Conservation (phyloP, 352 stramenopile species). For the Phytophthora pinifolia region DNA sequence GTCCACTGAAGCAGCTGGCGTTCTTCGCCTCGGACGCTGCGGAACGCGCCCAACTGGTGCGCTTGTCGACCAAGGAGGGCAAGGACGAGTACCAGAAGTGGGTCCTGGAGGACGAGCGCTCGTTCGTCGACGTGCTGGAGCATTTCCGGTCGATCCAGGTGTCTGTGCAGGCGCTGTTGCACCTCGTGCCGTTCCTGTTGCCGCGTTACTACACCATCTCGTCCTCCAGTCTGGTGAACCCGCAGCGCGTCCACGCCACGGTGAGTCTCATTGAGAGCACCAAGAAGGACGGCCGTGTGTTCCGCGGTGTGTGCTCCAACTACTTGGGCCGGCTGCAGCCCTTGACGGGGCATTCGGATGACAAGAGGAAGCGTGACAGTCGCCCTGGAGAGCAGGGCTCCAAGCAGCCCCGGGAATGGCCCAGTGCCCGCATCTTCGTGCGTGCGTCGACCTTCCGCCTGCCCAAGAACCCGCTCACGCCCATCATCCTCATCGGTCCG, state of each 20-base stretch:
- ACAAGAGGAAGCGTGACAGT: slow-evolving; percentile 75
- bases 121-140: slow-evolving; percentile 91
- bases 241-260: slow-evolving; percentile 93
- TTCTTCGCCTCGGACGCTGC: slow-evolving; percentile 62
- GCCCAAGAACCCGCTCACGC: slow-evolving; percentile 81
- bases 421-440: slow-evolving; percentile 90
- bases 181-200: slow-evolving; percentile 92
- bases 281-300: slow-evolving; percentile 76
- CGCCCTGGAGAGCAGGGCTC: slow-evolving; percentile 69
- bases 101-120: slow-evolving; percentile 90
- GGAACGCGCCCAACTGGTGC: slow-evolving; percentile 58
- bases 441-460: slow-evolving; percentile 95
- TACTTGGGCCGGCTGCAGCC: slow-evolving; percentile 84
- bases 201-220: slow-evolving; percentile 98
- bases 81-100: slow-evolving; percentile 94
- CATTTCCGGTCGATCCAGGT: slow-evolving; percentile 70
- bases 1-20: slow-evolving; percentile 79
- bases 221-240: slow-evolving; percentile 92
- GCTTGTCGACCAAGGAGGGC: slow-evolving; percentile 82
- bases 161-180: slow-evolving; percentile 83
- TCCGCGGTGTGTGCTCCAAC: slow-evolving; percentile 94
- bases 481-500: slow-evolving; percentile 95
- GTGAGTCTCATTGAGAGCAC: slow-evolving; percentile 91
- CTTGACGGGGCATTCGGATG: slow-evolving; percentile 31
- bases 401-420: slow-evolving; percentile 70